These are phyloP conservation scores for Magnusiomyces magnusii DNA, from an alignment of 1,139 yeast genomes.

Conservation along the genomic window DNA sequence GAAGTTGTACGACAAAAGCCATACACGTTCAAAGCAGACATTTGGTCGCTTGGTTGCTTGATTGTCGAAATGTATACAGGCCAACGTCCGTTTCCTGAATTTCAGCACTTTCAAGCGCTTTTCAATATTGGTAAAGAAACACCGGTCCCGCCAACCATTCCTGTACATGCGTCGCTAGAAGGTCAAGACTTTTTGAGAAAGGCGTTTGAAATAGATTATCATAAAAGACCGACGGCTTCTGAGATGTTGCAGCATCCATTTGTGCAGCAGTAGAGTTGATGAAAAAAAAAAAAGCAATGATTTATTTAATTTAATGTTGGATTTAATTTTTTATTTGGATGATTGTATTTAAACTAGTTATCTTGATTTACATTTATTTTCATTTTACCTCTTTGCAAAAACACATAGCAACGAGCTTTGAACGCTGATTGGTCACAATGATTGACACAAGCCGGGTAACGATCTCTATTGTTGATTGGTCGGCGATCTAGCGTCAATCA, in stretches of 20 bases:
- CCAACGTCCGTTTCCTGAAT: conserved; percentile 87
- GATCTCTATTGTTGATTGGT: no score
- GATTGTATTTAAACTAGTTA: no score
- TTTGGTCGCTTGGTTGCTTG: conserved; percentile 93
- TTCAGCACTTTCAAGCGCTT: conserved; percentile 93
- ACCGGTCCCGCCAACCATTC: conserved; percentile 64
- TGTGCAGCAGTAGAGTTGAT: conserved; percentile 3
- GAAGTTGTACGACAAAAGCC: conserved; percentile 91
- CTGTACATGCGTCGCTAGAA: conserved; percentile 61
- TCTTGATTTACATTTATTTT: no score
- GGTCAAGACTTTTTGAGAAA: conserved; percentile 58
- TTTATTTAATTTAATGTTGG: no score
- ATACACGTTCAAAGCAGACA: conserved; percentile 83
- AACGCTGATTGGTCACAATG: no score
- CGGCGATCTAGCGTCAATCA: no score
- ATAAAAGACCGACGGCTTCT: conserved; percentile 64
- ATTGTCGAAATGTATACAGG: conserved; percentile 94
- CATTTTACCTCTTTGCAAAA: no score
- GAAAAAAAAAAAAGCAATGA: no score
- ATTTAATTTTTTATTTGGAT: no score
- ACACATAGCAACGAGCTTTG: no score
- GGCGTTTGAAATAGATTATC: conserved; percentile 70
- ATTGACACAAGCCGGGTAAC: no score
- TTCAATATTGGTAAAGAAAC: conserved; percentile 71
- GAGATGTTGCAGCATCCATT: conserved; percentile 57